Evolutionary conservation across 495 filamentous ascomycete species (phyloP).

Genomic region (Talaromyces nanjingensis): DNA sequence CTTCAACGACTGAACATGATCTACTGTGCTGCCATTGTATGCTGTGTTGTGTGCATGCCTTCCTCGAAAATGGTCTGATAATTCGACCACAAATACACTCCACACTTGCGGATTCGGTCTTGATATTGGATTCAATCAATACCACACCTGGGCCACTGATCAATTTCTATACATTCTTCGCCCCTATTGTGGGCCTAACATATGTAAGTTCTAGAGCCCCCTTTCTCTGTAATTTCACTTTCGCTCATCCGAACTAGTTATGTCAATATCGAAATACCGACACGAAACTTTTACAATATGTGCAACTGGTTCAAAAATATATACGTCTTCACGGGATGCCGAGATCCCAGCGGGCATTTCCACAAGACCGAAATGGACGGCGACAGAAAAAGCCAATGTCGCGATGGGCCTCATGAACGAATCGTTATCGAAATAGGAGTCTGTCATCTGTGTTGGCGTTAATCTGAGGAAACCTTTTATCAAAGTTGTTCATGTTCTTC

Average conservation of each 20-base stretch:
- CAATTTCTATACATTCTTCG: neutral
- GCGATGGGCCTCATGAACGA: conserved; percentile 65
- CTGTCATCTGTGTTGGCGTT: conserved; percentile 53
- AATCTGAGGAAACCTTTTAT: neutral
- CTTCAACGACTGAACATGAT: neutral
- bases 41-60: neutral
- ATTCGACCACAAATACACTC: neutral
- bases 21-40: neutral
- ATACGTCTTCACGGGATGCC: conserved; percentile 67
- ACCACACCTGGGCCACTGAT: neutral
- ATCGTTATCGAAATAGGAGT: conserved; percentile 63
- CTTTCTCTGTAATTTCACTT: too few relatives aligned
- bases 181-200: neutral
- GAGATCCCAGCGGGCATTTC: conserved; percentile 60
- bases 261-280: neutral
- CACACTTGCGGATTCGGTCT: neutral
- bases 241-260: neutral
- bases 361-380: conserved; percentile 60
- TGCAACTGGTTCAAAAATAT: conserved; percentile 73
- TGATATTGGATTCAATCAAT: neutral
- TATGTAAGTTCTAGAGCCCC: neutral
- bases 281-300: conserved; percentile 42
- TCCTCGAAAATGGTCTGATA: neutral
- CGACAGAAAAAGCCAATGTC: conserved; percentile 48
- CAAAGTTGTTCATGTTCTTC: neutral